phyloP scores from a whole-genome alignment of 2,329 filamentous ascomycete species.

The Penicillium brevicompactum region DNA sequence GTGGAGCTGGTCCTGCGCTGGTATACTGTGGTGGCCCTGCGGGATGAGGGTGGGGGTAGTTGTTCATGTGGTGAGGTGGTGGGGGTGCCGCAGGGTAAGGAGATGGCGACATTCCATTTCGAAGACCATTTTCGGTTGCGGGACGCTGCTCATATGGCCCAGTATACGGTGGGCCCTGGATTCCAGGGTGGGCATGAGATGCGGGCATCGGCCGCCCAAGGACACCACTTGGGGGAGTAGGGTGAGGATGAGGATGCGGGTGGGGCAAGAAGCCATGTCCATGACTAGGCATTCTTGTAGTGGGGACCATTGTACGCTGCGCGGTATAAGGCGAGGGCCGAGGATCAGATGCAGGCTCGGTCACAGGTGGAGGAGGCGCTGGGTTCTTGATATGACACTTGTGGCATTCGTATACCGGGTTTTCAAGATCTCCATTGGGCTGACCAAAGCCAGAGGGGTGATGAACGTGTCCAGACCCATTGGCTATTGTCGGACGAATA shows the following conservation, averaged over 20 bases:
- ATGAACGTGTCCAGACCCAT: conserved; percentile 33
- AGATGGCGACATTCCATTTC: conserved; percentile 39
- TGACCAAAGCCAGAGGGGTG: conserved; percentile 28
- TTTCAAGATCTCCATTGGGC: conserved; percentile 33
- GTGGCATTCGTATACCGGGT: conserved; percentile 67
- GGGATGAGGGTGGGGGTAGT: conserved; percentile 42
- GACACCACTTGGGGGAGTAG: conserved; percentile 23
- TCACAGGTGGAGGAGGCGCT: conserved; percentile 17
- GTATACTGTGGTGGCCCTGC: conserved; percentile 33
- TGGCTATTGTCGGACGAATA: conserved; percentile 42
- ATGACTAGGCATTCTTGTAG: conserved; percentile 28
- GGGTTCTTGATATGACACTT: conserved; percentile 63
- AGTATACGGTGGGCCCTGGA: conserved; percentile 31
- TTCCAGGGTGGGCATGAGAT: conserved; percentile 28
- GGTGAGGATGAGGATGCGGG: conserved; percentile 25
- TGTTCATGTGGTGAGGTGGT: conserved; percentile 56
- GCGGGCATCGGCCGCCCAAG: conserved; percentile 34
- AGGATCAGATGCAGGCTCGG: conserved; percentile 36
- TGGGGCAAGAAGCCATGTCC: conserved; percentile 34
- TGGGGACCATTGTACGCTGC: conserved; percentile 37
- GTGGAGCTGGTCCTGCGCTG: conserved; percentile 37
- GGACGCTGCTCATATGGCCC: conserved; percentile 40
- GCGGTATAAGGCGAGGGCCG: conserved; percentile 38
- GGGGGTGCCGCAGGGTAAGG: conserved; percentile 45
- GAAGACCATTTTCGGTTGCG: conserved; percentile 32